These are phyloP conservation scores for Corynascus novoguineensis DNA, from an alignment of 495 filamentous ascomycete species.

Conservation along the genomic window DNA sequence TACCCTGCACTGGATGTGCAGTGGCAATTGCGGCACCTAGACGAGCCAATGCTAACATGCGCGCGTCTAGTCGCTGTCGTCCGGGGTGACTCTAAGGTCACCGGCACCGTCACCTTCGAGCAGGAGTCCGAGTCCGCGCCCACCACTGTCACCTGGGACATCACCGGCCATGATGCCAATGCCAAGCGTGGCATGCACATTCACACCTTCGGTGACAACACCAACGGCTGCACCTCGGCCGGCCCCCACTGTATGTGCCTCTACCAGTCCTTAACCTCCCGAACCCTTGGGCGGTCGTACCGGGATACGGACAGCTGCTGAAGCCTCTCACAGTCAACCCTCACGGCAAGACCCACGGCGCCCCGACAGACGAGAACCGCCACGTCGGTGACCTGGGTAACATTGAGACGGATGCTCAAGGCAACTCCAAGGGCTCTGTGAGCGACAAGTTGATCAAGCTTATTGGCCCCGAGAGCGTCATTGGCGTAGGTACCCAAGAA, in stretches of 20 bases:
- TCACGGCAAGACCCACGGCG: conserved; percentile 83
- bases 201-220: conserved; percentile 99
- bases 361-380: conserved; percentile 70
- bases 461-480: conserved; percentile 89
- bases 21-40: neutral
- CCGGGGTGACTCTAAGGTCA: conserved; percentile 92
- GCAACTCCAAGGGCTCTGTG: conserved; percentile 72
- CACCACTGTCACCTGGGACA: conserved; percentile 88
- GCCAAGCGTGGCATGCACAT: conserved; percentile 96
- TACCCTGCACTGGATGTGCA: conserved; percentile 12
- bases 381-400: conserved; percentile 98
- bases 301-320: neutral
- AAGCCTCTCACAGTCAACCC: conserved; percentile 74
- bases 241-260: conserved; percentile 81
- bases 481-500: conserved; percentile 63
- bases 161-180: conserved; percentile 86
- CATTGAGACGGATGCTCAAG: conserved; percentile 88
- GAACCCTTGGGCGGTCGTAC: neutral
- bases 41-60: conserved; percentile 27
- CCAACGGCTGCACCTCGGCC: conserved; percentile 97
- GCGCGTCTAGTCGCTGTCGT: conserved; percentile 72
- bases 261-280: neutral
- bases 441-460: conserved; percentile 81
- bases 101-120: conserved; percentile 90
- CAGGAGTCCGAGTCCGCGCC: conserved; percentile 72